phyloP scores from a whole-genome alignment of 257 asterid genomes.

The Jacaranda mimosifolia region DNA sequence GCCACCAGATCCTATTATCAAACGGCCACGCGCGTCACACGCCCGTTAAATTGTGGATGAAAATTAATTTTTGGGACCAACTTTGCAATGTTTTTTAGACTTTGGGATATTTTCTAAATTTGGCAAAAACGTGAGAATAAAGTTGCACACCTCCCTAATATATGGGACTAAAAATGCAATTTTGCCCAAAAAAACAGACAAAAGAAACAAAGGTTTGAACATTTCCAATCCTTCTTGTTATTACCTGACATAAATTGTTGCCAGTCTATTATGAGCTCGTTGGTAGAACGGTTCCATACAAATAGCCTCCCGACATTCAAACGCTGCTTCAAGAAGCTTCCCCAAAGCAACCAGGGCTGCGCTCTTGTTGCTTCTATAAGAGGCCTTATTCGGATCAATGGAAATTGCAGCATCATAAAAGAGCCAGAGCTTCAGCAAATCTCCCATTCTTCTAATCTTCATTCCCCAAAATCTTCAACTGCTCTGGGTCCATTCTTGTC shows the following conservation, averaged over 20 bases:
- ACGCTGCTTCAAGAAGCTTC: constrained; percentile 89
- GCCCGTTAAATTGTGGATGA: too few relatives aligned
- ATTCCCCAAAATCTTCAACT: constrained; percentile 86
- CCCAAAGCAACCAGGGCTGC: constrained; percentile 94
- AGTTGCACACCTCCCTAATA: too few relatives aligned
- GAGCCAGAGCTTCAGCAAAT: constrained; percentile 87
- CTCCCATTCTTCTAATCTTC: constrained; percentile 96
- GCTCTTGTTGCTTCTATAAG: constrained; percentile 92
- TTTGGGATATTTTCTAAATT: too few relatives aligned
- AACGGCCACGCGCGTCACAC: too few relatives aligned
- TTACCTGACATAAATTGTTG: constrained; percentile 67
- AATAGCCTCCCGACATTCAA: constrained; percentile 83
- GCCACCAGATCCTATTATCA: too few relatives aligned
- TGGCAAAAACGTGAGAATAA: too few relatives aligned
- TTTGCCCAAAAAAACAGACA: background rate
- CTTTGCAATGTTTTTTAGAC: too few relatives aligned
- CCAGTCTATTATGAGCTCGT: constrained; percentile 79
- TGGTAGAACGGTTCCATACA: constrained; percentile 71
- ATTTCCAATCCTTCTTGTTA: background rate
- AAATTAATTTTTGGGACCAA: too few relatives aligned
- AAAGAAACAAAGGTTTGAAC: too few relatives aligned
- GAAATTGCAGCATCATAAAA: constrained; percentile 93
- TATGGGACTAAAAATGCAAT: too few relatives aligned
- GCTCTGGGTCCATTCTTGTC: constrained; percentile 92
- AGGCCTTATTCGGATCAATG: constrained; percentile 87